Evolutionary conservation across 805 yeast species (phyloP), one percentile per base, ranked within the genome.

Genomic region (Starmerella asiatica): DNA sequence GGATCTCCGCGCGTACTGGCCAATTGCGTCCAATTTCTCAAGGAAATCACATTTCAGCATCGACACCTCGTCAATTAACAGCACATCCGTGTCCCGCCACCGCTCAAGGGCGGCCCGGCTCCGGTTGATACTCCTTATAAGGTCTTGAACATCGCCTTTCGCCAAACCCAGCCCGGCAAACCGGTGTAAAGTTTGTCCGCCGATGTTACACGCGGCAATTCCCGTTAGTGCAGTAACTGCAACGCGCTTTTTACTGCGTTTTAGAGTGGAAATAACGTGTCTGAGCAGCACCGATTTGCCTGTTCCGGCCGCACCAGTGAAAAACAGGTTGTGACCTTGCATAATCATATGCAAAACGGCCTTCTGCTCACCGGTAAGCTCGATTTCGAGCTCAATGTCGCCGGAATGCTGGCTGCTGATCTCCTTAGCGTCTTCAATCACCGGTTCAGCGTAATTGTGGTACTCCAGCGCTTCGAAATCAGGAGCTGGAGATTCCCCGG

Each of bases 251-350:
- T 67, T 61, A 32, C 23, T 24, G 21, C 41, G 36, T 12, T 33
- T 18, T 29, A 83, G 60, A n/a, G 63, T 61, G 15, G 60, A 54
- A 12, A 88, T 81, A 18, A 91, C 61, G 29, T 73, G 73, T 38
- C 71, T 68, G 39, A 88, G 62, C 17, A 91, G 62, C 6, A 84
- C 75, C 3, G 98, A 88, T 56, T 91, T 91, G 55, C 98, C 98
- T 0, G 98, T 91, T 53, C 98, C 98, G 0, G 98, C 98, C 23
- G 96, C 83, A 40, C 98, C 99, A 0, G 98, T 88, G 57, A 80
- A 91, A 55, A 91, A 91, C 11, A 91, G 61, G 43, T 77, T 81
- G 12, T 65, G 62, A 16, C 57, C 55, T 18, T 64, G 54, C 32
- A 71, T 59, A 0, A 78, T 93, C 39, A 81, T 59, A 8, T 74